Conservation (phyloP, 2,329 filamentous ascomycete genomes). For the Ophiognomonia clavigignenti-juglandacearum region DNA sequence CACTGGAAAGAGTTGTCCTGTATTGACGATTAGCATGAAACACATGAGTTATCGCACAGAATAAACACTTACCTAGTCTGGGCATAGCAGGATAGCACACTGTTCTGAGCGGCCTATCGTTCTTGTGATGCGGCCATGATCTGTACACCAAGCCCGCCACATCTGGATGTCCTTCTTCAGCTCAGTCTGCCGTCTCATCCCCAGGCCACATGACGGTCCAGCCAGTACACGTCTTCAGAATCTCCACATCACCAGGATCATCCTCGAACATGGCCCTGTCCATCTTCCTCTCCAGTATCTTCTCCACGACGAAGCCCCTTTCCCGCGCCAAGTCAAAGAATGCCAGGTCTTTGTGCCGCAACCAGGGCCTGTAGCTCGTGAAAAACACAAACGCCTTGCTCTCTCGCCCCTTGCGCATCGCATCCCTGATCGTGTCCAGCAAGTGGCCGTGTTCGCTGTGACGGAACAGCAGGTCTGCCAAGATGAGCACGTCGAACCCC, state of each 20-base stretch:
- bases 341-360: constrained; percentile 74
- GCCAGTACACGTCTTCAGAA: constrained; percentile 78
- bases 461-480: constrained; percentile 88
- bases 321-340: constrained; percentile 77
- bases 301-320: constrained; percentile 69
- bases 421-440: constrained; percentile 64
- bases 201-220: constrained; percentile 66
- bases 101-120: not conserved
- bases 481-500: constrained; percentile 74
- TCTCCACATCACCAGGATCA: constrained; percentile 76
- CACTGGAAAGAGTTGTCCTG: too few relatives aligned
- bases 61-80: too few relatives aligned
- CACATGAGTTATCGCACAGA: too few relatives aligned
- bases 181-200: too few relatives aligned
- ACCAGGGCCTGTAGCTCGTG: constrained; percentile 89
- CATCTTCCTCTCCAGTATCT: constrained; percentile 76
- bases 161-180: not conserved
- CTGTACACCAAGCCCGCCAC: not conserved
- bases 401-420: constrained; percentile 50
- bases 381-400: constrained; percentile 83
- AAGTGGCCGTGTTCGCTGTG: constrained; percentile 82
- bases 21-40: too few relatives aligned
- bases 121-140: not conserved
- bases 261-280: constrained; percentile 85
- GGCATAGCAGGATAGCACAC: too few relatives aligned